Percentiles rank a stretch among this genome's conserved stretches.
phyloP scores from a whole-genome alignment of 2,329 filamentous ascomycete species.

The Trichoderma atroviride region DNA sequence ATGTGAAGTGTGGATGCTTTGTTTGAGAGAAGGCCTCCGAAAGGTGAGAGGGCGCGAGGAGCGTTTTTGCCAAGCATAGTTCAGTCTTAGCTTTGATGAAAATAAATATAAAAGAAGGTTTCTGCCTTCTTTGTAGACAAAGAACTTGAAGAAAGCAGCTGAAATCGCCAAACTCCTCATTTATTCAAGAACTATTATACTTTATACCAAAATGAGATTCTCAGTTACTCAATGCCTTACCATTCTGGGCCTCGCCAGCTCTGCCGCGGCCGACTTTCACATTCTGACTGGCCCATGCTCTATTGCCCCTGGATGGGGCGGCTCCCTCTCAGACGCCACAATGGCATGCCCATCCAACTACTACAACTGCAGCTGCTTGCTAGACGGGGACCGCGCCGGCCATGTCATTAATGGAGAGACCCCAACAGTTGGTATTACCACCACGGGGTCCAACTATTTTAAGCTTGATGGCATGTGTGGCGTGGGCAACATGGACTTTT shows the following conservation, averaged over 20 bases:
- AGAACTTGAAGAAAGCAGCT: neutral
- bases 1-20: neutral
- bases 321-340: neutral
- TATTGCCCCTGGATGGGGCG: constrained; percentile 4
- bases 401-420: constrained; percentile 1
- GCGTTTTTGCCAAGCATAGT: neutral
- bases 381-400: neutral
- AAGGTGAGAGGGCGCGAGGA: neutral
- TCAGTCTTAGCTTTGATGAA: neutral
- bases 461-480: constrained; percentile 14
- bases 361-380: constrained; percentile 4
- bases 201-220: neutral
- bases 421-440: neutral
- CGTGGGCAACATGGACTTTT: constrained; percentile 11
- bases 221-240: neutral
- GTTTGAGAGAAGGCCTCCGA: neutral
- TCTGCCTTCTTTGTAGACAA: no score
- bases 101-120: neutral
- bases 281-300: constrained; percentile 6
- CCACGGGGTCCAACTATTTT: constrained; percentile 10
- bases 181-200: neutral
- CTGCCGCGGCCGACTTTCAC: constrained; percentile 9
- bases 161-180: no score
- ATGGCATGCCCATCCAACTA: constrained; percentile 13
- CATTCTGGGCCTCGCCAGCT: neutral